Percentiles rank a stretch among this genome's conserved stretches.
phyloP scores from a whole-genome alignment of 352 stramenopile genomes.

The Aphanomyces astaci region DNA sequence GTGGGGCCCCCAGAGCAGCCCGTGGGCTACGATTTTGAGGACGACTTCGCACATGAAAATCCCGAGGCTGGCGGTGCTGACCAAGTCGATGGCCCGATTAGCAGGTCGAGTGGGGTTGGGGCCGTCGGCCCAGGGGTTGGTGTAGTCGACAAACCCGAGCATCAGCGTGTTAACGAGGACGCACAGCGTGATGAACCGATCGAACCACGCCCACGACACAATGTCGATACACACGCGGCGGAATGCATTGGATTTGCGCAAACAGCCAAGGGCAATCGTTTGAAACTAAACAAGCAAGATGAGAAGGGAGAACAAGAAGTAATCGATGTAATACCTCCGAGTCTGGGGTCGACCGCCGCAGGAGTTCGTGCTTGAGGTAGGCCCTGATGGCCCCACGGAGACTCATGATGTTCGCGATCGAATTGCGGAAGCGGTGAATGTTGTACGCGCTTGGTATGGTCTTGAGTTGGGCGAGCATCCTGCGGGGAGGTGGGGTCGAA shows the following conservation, averaged over 20 bases:
- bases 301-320: background rate
- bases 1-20: constrained; percentile 46
- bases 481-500: background rate
- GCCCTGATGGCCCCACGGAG: background rate
- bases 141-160: constrained; percentile 78
- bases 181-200: constrained; percentile 75
- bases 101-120: constrained; percentile 15
- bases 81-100: constrained; percentile 33
- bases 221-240: constrained; percentile 44
- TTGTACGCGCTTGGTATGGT: background rate
- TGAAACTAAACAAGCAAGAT: background rate
- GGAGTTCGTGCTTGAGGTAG: background rate
- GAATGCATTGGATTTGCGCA: constrained; percentile 42
- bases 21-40: constrained; percentile 89
- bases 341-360: background rate
- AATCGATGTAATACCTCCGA: background rate
- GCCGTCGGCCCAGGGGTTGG: constrained; percentile 31
- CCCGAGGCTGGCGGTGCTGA: constrained; percentile 54
- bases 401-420: constrained; percentile 3
- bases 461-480: background rate
- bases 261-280: constrained; percentile 20
- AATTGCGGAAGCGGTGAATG: background rate
- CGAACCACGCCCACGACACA: constrained; percentile 57
- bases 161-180: constrained; percentile 85
- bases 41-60: constrained; percentile 79